Conservation (phyloP, 257 asterid genomes). For the Paraleonurus japonicus region DNA sequence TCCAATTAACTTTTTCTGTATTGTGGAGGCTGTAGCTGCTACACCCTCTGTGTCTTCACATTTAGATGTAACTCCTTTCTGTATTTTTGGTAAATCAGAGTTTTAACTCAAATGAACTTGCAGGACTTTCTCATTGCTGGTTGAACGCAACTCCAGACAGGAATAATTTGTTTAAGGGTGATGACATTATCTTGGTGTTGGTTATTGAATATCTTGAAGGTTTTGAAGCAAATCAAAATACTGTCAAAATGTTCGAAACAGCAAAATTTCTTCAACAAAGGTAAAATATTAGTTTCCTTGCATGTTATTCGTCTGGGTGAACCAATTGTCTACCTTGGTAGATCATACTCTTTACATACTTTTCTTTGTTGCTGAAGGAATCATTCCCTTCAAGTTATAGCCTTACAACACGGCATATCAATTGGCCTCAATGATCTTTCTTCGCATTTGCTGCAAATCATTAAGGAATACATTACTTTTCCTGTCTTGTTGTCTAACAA, state of each 20-base stretch:
- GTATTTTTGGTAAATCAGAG: conserved; percentile 3
- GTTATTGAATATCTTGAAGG: conserved; percentile 46
- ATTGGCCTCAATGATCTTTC: conserved; percentile 36
- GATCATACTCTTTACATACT: conserved; percentile 12
- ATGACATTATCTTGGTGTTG: conserved; percentile 53
- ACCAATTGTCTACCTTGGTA: conserved; percentile 8
- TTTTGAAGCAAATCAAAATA: conserved; percentile 40
- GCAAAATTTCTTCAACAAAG: conserved; percentile 80
- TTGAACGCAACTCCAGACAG: conserved; percentile 40
- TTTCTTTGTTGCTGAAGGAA: conserved; percentile 54
- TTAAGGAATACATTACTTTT: conserved; percentile 62
- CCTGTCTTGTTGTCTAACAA: conserved; percentile 64
- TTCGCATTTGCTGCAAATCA: conserved; percentile 44
- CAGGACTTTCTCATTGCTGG: conserved; percentile 83
- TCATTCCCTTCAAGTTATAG: conserved; percentile 71
- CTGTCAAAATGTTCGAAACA: conserved; percentile 45
- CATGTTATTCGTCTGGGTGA: conserved; percentile 19
- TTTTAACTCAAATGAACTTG: conserved; percentile 27
- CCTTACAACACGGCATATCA: conserved; percentile 51
- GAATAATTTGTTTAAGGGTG: conserved; percentile 46
- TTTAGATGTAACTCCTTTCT: neutral
- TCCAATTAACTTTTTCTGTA: neutral
- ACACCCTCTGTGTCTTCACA: conserved; percentile 1
- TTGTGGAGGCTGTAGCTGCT: neutral
- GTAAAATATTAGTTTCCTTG: conserved; percentile 33